phyloP scores from a whole-genome alignment of 805 yeast species.

The Kockiozyma suomiensis region DNA sequence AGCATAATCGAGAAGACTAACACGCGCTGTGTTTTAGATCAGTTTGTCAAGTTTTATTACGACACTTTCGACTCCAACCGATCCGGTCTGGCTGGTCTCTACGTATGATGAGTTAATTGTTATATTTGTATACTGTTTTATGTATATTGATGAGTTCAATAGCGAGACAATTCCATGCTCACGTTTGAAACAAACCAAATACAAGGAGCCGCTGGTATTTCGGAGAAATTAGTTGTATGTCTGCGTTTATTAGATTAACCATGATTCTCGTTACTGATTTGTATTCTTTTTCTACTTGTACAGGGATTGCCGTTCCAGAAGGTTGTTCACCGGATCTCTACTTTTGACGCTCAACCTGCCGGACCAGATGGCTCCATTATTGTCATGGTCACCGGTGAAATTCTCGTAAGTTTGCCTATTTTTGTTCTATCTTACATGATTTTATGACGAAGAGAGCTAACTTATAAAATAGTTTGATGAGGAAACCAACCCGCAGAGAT shows the following conservation, averaged over 20 bases:
- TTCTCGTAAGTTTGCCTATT: constrained; percentile 49
- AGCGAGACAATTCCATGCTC: constrained; percentile 95
- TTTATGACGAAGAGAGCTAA: neutral
- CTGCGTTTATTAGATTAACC: no score
- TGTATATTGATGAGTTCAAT: neutral
- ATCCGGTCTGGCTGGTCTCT: constrained; percentile 85
- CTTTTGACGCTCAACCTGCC: constrained; percentile 97
- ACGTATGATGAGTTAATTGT: constrained; percentile 51
- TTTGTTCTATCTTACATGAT: neutral
- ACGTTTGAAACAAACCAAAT: constrained; percentile 93
- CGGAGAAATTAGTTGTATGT: constrained; percentile 73
- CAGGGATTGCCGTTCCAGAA: constrained; percentile 82
- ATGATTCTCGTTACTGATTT: neutral
- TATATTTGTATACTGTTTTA: neutral
- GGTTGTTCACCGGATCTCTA: constrained; percentile 90
- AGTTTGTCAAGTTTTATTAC: constrained; percentile 93
- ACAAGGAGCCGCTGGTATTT: constrained; percentile 91
- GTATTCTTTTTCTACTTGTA: no score
- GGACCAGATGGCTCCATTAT: constrained; percentile 83
- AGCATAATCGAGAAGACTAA: neutral
- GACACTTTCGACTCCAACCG: constrained; percentile 93
- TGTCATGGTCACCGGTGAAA: constrained; percentile 97
- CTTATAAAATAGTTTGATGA: constrained; percentile 61
- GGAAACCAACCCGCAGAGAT: constrained; percentile 92
- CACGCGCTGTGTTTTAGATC: constrained; percentile 50